phyloP scores from a whole-genome alignment of 139 green algal species.

The Tetratostichococcus sp. region DNA sequence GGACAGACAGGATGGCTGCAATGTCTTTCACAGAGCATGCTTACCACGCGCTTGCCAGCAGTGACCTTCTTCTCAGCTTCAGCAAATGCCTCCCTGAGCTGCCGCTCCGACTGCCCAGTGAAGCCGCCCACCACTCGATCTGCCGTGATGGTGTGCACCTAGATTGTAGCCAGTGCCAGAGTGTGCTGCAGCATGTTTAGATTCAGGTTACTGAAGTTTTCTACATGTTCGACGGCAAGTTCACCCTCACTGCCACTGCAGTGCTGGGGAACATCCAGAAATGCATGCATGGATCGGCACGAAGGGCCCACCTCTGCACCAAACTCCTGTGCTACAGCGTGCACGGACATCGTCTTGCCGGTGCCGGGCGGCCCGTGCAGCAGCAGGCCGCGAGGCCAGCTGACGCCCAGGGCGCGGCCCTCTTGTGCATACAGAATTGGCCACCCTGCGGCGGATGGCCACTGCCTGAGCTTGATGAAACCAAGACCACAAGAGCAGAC shows the following conservation, averaged over 20 bases:
- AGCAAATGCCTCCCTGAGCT: constrained; percentile 76
- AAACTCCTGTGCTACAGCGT: constrained; percentile 45
- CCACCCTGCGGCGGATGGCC: constrained; percentile 36
- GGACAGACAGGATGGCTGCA: too few relatives aligned
- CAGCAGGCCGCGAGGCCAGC: constrained; percentile 43
- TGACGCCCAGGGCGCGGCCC: constrained; percentile 50
- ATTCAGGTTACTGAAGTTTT: too few relatives aligned
- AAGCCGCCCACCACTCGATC: constrained; percentile 67
- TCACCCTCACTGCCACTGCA: too few relatives aligned
- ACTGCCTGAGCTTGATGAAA: background rate
- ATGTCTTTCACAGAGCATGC: too few relatives aligned
- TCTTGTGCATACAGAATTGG: constrained; percentile 39
- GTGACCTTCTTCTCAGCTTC: constrained; percentile 46
- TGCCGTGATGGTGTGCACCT: constrained; percentile 56
- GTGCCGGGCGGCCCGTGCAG: constrained; percentile 48
- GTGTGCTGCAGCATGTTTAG: too few relatives aligned
- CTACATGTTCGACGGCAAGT: too few relatives aligned
- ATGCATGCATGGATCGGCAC: background rate
- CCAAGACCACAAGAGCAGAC: too few relatives aligned
- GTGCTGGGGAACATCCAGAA: too few relatives aligned
- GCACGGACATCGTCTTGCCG: constrained; percentile 46
- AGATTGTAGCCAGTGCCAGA: too few relatives aligned
- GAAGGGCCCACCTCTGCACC: constrained; percentile 22
- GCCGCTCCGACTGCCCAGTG: constrained; percentile 78
- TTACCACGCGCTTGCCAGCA: constrained; percentile 42